phyloP scores from a whole-genome alignment of 1,284 basidiomycete genomes.

The Gomphus bonarii region DNA sequence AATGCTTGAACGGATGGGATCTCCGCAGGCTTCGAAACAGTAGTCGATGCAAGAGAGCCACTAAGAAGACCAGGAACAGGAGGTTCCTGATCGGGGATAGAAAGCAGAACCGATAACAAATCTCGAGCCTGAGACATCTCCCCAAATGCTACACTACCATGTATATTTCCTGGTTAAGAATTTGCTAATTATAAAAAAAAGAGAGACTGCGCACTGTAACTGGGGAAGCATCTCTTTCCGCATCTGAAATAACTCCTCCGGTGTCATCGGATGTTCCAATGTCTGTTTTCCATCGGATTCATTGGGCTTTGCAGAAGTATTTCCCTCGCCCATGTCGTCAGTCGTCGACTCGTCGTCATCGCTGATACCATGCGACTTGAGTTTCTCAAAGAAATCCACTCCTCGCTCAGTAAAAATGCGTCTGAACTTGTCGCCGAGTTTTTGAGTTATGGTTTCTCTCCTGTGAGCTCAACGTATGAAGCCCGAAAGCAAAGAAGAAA shows the following conservation, averaged over 20 bases:
- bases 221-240: slow-evolving; percentile 57
- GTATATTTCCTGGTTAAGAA: slow-evolving; percentile 9
- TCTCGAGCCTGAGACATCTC: slow-evolving; percentile 71
- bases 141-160: slow-evolving; percentile 52
- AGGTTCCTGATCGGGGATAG: slow-evolving; percentile 20
- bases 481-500: slow-evolving; percentile 6
- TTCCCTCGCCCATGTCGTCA: slow-evolving; percentile 16
- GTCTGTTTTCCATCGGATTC: slow-evolving; percentile 14
- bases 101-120: slow-evolving; percentile 44
- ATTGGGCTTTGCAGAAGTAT: slow-evolving; percentile 20
- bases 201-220: slow-evolving; percentile 42
- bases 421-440: slow-evolving; percentile 50
- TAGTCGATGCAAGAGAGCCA: slow-evolving; percentile 46
- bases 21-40: slow-evolving; percentile 51
- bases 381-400: slow-evolving; percentile 59
- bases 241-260: slow-evolving; percentile 67
- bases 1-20: slow-evolving; percentile 64
- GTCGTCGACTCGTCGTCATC: slow-evolving; percentile 5
- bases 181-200: neutral
- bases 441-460: slow-evolving; percentile 40
- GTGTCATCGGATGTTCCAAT: slow-evolving; percentile 44
- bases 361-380: slow-evolving; percentile 18
- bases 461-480: slow-evolving; percentile 24
- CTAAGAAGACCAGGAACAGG: slow-evolving; percentile 19
- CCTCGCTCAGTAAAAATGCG: slow-evolving; percentile 66